Evolutionary conservation across 2,329 filamentous ascomycete genomes (phyloP).

Genomic region (Aspergillus proliferans): DNA sequence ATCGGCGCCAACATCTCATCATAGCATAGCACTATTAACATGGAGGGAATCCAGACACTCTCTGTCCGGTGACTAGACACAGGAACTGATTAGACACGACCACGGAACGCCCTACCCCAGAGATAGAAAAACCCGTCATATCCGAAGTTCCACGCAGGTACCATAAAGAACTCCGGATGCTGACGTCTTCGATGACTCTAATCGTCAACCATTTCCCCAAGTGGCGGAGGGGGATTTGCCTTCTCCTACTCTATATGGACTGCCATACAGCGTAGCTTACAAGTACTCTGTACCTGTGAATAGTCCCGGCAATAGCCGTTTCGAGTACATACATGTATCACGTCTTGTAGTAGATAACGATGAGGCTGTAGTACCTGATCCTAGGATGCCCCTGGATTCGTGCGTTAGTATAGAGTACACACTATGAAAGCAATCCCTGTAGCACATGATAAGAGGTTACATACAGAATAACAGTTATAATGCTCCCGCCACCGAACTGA

Average conservation of each 20-base stretch:
- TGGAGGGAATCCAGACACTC: too few relatives aligned
- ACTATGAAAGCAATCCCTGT: not conserved
- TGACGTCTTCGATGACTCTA: conserved; percentile 1
- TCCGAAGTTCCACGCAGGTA: not conserved
- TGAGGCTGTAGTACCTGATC: not conserved
- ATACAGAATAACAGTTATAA: conserved; percentile 22
- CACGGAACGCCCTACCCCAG: not conserved
- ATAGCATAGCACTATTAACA: not conserved
- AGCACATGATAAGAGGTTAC: not conserved
- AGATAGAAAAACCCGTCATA: not conserved
- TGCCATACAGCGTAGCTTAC: too few relatives aligned
- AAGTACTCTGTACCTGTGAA: too few relatives aligned
- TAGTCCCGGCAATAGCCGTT: too few relatives aligned
- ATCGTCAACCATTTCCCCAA: not conserved
- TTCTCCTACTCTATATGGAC: too few relatives aligned
- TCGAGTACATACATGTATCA: too few relatives aligned
- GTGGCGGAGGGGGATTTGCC: not conserved
- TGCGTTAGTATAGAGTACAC: not conserved
- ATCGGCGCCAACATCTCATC: not conserved
- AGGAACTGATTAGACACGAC: too few relatives aligned
- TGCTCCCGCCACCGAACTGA: conserved; percentile 69
- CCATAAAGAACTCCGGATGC: not conserved
- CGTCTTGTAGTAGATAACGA: too few relatives aligned
- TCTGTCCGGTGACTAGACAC: too few relatives aligned
- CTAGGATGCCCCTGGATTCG: not conserved